Evolutionary conservation across 768 basidiomycete species (phyloP), one percentile per base, ranked within the genome.

Genomic region (Amanita rimosa): DNA sequence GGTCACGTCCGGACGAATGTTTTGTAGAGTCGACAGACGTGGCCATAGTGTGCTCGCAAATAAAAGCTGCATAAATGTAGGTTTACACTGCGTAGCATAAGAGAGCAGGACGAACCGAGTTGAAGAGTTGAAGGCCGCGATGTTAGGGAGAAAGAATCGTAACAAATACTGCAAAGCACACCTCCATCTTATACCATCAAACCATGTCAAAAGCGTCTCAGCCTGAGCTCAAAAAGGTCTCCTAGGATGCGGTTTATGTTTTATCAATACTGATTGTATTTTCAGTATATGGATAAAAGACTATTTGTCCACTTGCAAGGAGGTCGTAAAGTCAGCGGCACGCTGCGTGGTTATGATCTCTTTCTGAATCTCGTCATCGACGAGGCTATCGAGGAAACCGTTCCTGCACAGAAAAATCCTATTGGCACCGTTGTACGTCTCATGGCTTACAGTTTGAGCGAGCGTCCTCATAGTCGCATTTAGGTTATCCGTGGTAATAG

Each of bases 311-410:
- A 95, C 68, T 72, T 99, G 6, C 93, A 96, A 62, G 91, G 88
- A 41, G 92, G 92, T 48, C 84, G 95, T 60, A 91, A 90, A 78
- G 89, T 99, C 59, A 92, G 89, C 69, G 96, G 96, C 48, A 83
- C 81, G 11, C 70, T 99, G 44, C 84, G 96, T 54, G 96, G 96
- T 46, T 99, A 96, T 66, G 96, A 99, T 73, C 85, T 99, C 55
- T 99, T 99, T 74, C 71, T 99, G 63, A 99, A 99, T 66, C 76
- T 99, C 34, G 96, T 98, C 55, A 81, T 99, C 64, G 96, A 98
- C 64, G 90, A 98, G 60, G 89, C 91, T 8, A 64, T 84, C 58
- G 96, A 99, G 67, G 96, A 98, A 71, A 81, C 83, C 0, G 82
- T 79, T 4, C 85, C 88, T 11, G 92, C 85, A 4, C 85, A 93